phyloP scores from a whole-genome alignment of 192 early-diverging fungal genomes.

The Gamsiella multidivaricata region DNA sequence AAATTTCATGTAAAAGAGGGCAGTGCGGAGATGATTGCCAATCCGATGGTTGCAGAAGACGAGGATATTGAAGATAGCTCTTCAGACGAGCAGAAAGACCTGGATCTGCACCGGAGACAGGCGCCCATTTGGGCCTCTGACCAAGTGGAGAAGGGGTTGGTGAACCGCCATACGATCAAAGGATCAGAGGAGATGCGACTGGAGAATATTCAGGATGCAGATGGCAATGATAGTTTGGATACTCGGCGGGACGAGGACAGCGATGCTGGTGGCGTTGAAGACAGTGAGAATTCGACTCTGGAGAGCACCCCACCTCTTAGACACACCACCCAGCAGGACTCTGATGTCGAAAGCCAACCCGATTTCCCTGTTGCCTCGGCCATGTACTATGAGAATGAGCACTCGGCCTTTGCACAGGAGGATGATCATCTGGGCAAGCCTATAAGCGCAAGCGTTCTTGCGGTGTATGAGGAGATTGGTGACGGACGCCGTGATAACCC shows the following conservation, averaged over 20 bases:
- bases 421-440: constrained; percentile 23
- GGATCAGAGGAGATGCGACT: constrained; percentile 1
- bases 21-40: constrained; percentile 13
- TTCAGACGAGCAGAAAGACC: constrained; percentile 21
- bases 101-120: not conserved
- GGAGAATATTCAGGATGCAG: constrained; percentile 15
- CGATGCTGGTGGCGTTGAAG: not conserved
- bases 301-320: not conserved
- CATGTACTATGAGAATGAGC: constrained; percentile 40
- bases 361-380: constrained; percentile 36
- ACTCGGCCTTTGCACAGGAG: constrained; percentile 27
- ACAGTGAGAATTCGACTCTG: constrained; percentile 8
- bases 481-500: constrained; percentile 46
- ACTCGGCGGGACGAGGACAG: constrained; percentile 3
- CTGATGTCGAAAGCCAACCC: constrained; percentile 46
- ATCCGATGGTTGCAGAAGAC: constrained; percentile 65
- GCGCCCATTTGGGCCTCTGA: constrained; percentile 11
- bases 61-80: constrained; percentile 59
- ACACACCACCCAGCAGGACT: constrained; percentile 33
- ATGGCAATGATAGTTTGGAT: not conserved
- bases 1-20: constrained; percentile 20
- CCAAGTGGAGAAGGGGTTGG: constrained; percentile 13
- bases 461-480: constrained; percentile 60
- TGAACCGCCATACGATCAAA: constrained; percentile 21
- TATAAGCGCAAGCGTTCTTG: constrained; percentile 7